Base-by-base conservation (phyloP, 805 yeast genomes). In the Pichia rugopelliculosa region DNA sequence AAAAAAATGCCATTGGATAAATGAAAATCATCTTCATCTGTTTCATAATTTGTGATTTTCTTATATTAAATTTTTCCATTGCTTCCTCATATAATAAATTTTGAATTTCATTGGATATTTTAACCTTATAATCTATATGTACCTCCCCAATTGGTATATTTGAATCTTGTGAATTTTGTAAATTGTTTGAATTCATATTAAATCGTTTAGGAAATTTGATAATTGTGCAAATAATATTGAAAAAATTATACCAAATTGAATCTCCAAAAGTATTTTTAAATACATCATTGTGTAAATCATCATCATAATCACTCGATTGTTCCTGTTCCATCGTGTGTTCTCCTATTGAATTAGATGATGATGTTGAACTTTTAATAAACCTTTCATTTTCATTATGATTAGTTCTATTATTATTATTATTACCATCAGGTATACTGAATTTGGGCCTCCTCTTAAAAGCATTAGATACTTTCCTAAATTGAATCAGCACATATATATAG, bases 11-110 rank as follows among this genome's bases (percentile, higher is more conserved):
- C 38, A 84, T 67, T 3, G 97, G 97, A 60, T 89, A 89, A 41
- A 89, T 72, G 64, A 89, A 87, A 42, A 89, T 82, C 27, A 83
- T 73, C 57, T 80, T 80, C 75, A 87, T 80, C 66, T 89, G 96
- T 48, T 80, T 79, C 60, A 83, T 80, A 44, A 89, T 85, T 52
- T 76, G 74, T 25, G 74, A 65, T 54, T 88, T 80, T 18, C 93
- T 71, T 36, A 73, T 67, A 50, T 82, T 75, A 61, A 87, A 80
- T 50, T 74, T 74, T 34, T 70, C 73, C 62, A 84, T 72, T 45
- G 82, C 77, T 46, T 82, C 83, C 30, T 71, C 71, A 52, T 82
- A 87, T 49, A 85, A 66, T 20, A 58, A 48, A 27, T 60, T 50
- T 49, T 64, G 68, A 22, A 64, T 56, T 44, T 60, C 63, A 33